phyloP scores from a whole-genome alignment of 2,329 filamentous ascomycete species.

The Dothideomycetes sp. region DNA sequence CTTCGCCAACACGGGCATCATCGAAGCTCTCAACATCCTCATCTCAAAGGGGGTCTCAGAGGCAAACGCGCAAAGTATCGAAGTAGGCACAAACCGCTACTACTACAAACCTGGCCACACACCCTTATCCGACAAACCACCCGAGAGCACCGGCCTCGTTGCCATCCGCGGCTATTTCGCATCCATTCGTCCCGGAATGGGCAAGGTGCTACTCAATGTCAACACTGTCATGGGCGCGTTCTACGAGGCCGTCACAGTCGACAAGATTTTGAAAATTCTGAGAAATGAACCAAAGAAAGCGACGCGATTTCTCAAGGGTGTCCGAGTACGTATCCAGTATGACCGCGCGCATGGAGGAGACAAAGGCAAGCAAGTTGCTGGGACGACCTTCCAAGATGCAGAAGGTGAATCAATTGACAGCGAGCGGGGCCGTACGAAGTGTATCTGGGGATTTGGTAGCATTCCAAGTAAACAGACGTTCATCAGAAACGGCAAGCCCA shows the following conservation, averaged over 20 bases:
- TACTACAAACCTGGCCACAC: conserved; percentile 13
- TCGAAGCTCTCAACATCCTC: conserved; percentile 13
- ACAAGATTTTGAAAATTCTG: neutral
- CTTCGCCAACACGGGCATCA: conserved; percentile 6
- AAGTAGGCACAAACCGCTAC: conserved; percentile 13
- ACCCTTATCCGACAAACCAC: no score
- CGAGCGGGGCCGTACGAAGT: neutral
- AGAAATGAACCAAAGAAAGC: neutral
- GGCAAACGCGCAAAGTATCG: conserved; percentile 2
- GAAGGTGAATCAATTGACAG: neutral
- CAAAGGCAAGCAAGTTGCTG: neutral
- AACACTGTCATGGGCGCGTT: conserved; percentile 13
- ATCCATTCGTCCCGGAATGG: conserved; percentile 6
- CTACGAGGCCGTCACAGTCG: conserved; percentile 3
- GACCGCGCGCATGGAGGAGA: neutral
- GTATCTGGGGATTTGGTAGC: neutral
- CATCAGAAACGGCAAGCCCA: neutral
- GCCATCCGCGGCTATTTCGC: conserved; percentile 9
- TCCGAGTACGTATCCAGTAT: neutral
- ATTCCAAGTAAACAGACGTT: neutral
- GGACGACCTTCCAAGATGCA: neutral
- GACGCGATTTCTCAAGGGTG: neutral
- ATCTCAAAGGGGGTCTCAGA: conserved; percentile 10
- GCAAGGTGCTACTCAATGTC: conserved; percentile 10
- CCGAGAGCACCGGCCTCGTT: neutral